Base-by-base conservation (phyloP, 495 filamentous ascomycete species). In the Aspergillus conjunctus region DNA sequence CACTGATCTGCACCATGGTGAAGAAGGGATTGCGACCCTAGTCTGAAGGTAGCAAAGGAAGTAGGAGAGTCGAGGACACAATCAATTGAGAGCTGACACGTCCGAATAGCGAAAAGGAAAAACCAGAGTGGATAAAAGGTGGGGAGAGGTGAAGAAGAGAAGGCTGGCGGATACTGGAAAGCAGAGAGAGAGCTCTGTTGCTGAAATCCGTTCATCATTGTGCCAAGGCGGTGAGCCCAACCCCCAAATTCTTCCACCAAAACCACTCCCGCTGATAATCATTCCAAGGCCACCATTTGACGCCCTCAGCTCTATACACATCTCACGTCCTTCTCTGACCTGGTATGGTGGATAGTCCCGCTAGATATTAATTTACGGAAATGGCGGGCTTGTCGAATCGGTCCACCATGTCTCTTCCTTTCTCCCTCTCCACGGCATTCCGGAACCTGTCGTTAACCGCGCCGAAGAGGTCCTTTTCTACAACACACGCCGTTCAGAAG, bases 1-100 rank as follows among this genome's bases (percentile, higher is more conserved):
- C 93, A 76, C 88, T 92, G 79, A 97, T 95, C 71, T 92, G 90
- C 57, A 97, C 92, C 91, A 96, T 96, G 73, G 56, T 74, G 64
- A 56, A 60, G n/a, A 33, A 64, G 50, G 64, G 68, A 59, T 54
- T 68, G 66, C 58, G 68, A 63, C 70, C 66, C 67, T 49, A 55
- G 44, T 62, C 37, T 15, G 51, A 59, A 70, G 68, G 65, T 68
- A 71, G 61, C 2, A 21, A 44, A 43, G 51, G 48, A 54, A 22
- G 49, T n/a, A 22, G 15, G 18, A 34, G 32, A 21, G 5, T 52
- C 18, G n/a, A 31, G 18, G 39, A 46, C 10, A 21, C 20, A 22
- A 32, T 26, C 3, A 15, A 39, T 32, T 55, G 31, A 10, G 33
- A 20, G 50, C 37, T 54, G 43, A 63, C 20, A 2, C 31, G 45